These are phyloP conservation scores for Ophioceras dolichostomum DNA, from an alignment of 2,329 filamentous ascomycete species.

Conservation along the genomic window DNA sequence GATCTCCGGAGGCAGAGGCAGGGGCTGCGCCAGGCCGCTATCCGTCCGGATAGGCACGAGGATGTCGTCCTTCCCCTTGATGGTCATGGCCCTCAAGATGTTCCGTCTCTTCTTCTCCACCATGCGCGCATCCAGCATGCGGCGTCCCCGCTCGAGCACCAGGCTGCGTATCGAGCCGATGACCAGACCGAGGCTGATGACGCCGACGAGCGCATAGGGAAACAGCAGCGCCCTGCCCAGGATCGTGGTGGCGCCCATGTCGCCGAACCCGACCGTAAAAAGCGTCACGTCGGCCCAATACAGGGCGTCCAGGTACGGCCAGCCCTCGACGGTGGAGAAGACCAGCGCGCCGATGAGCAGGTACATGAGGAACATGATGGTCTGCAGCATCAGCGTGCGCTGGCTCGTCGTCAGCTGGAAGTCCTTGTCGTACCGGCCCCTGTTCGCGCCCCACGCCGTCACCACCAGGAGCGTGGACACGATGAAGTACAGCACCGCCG, in stretches of 20 bases:
- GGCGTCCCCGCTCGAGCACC: constrained; percentile 44
- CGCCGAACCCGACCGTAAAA: constrained; percentile 54
- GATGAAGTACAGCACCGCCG: constrained; percentile 67
- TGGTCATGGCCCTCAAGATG: constrained; percentile 30
- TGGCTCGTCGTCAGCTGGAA: constrained; percentile 72
- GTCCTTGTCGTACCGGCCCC: constrained; percentile 60
- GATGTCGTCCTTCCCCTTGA: constrained; percentile 31
- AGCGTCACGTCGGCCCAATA: constrained; percentile 69
- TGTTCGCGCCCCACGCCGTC: constrained; percentile 66
- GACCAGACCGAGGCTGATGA: constrained; percentile 50
- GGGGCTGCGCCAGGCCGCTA: constrained; percentile 1
- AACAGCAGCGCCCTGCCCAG: constrained; percentile 62
- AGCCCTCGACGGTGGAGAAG: constrained; percentile 60
- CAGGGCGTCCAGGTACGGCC: constrained; percentile 65
- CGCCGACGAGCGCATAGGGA: constrained; percentile 71
- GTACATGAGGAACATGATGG: constrained; percentile 74
- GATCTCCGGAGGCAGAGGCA: not conserved
- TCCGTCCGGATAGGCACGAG: constrained; percentile 32
- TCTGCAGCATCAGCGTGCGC: constrained; percentile 81
- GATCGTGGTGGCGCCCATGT: constrained; percentile 32
- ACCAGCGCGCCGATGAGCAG: constrained; percentile 65
- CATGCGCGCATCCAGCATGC: constrained; percentile 41
- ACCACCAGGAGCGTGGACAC: constrained; percentile 64
- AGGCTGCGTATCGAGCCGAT: constrained; percentile 33
- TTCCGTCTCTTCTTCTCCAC: constrained; percentile 44